These are phyloP conservation scores for Pseudocercospora vitis DNA, from an alignment of 2,329 filamentous ascomycete genomes.

Conservation along the genomic window DNA sequence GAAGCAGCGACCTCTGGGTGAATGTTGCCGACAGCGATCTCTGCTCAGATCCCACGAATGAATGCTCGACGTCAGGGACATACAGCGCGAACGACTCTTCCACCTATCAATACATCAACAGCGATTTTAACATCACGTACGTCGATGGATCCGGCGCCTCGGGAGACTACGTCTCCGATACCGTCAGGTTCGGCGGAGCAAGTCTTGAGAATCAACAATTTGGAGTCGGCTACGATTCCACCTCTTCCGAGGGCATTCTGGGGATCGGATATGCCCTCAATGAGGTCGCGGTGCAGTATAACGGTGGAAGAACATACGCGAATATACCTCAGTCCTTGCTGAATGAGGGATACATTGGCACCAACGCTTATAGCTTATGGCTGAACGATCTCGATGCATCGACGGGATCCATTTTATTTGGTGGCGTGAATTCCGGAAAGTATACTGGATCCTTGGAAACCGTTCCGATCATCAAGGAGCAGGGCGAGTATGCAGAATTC, in stretches of 20 bases:
- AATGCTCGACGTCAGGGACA: conserved; percentile 63
- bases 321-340: conserved; percentile 67
- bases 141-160: conserved; percentile 74
- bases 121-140: conserved; percentile 83
- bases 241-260: conserved; percentile 67
- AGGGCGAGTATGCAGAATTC: conserved; percentile 53
- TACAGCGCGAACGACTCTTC: conserved; percentile 72
- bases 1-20: conserved; percentile 63
- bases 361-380: conserved; percentile 69
- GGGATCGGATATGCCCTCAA: conserved; percentile 81
- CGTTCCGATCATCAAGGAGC: conserved; percentile 57
- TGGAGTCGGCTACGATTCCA: conserved; percentile 67
- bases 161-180: conserved; percentile 81
- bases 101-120: conserved; percentile 71
- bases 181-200: conserved; percentile 59
- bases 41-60: conserved; percentile 50
- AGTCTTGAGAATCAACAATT: conserved; percentile 64
- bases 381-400: conserved; percentile 59
- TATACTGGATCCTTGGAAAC: conserved; percentile 64
- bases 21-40: conserved; percentile 64
- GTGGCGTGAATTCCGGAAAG: conserved; percentile 76
- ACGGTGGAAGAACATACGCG: conserved; percentile 49
- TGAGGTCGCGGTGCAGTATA: conserved; percentile 69
- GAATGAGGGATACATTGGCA: conserved; percentile 60
- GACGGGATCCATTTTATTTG: conserved; percentile 73